Evolutionary conservation across 352 stramenopile species (phyloP).

Genomic region (Phytophthora foliorum): DNA sequence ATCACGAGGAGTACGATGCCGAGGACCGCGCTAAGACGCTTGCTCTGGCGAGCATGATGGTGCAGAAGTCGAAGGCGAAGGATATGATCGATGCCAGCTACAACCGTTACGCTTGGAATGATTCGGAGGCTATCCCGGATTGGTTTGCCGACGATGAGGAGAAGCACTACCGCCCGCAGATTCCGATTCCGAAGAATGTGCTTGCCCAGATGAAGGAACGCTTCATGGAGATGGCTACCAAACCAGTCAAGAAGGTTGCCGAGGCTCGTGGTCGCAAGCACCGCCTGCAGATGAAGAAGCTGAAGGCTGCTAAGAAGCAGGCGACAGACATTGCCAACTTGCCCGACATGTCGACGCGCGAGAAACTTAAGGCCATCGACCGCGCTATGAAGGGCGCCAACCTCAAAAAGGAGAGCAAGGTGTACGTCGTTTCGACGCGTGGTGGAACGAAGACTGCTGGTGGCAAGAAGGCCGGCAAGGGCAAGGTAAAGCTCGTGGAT

Average conservation of each 20-base stretch:
- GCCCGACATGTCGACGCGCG: constrained; percentile 97
- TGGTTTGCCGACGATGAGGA: constrained; percentile 98
- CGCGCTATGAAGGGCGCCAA: constrained; percentile 96
- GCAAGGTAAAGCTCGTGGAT: constrained; percentile 98
- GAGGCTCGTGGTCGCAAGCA: constrained; percentile 98
- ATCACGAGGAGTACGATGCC: constrained; percentile 98
- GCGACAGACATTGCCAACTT: constrained; percentile 96
- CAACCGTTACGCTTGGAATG: constrained; percentile 99
- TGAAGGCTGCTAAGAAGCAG: constrained; percentile 98
- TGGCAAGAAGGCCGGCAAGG: constrained; percentile 82
- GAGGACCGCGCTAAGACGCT: constrained; percentile 97
- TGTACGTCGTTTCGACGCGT: constrained; percentile 96
- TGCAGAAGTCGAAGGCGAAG: constrained; percentile 97
- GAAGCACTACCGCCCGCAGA: constrained; percentile 98
- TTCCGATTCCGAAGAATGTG: constrained; percentile 97
- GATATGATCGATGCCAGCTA: constrained; percentile 99
- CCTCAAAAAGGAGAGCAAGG: constrained; percentile 94
- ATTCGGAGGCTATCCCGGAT: constrained; percentile 95
- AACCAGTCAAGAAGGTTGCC: constrained; percentile 99
- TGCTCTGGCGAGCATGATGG: constrained; percentile 99
- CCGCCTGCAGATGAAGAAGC: constrained; percentile 93
- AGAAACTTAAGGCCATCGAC: constrained; percentile 99
- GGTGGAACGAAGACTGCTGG: constrained; percentile 68
- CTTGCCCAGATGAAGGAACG: constrained; percentile 98
- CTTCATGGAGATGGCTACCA: constrained; percentile 96